Evolutionary conservation across 2,329 filamentous ascomycete species (phyloP).

Genomic region (Camillea tinctor): DNA sequence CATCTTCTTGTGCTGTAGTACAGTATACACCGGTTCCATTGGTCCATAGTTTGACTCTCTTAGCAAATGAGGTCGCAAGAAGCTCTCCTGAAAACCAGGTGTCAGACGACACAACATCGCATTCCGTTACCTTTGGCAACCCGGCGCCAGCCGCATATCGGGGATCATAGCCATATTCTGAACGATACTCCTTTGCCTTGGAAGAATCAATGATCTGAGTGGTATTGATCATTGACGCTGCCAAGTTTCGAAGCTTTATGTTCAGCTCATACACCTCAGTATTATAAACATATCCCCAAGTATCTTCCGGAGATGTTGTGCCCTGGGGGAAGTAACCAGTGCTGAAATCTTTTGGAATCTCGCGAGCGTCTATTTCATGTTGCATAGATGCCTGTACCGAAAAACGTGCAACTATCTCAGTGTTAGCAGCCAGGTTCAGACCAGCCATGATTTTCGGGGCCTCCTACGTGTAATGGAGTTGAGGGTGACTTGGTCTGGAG

Average conservation of each 20-base stretch:
- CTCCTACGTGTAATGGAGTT: conserved; percentile 55
- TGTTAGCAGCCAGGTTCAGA: not conserved
- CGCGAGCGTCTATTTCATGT: conserved; percentile 71
- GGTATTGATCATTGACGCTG: conserved; percentile 48
- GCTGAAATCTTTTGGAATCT: conserved; percentile 62
- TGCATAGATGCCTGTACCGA: conserved; percentile 73
- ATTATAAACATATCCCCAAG: conserved; percentile 61
- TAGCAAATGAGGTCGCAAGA: conserved; percentile 44
- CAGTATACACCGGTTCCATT: conserved; percentile 68
- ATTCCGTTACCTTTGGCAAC: conserved; percentile 57
- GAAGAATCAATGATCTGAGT: conserved; percentile 53
- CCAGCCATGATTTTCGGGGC: not conserved
- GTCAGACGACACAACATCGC: conserved; percentile 68
- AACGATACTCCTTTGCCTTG: conserved; percentile 52
- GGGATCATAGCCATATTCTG: conserved; percentile 43
- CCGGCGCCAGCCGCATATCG: conserved; percentile 41
- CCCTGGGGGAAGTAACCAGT: conserved; percentile 71
- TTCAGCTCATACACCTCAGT: conserved; percentile 71
- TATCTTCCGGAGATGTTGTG: conserved; percentile 50
- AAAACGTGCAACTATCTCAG: conserved; percentile 53
- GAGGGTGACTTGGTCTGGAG: conserved; percentile 64
- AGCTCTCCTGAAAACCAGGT: conserved; percentile 67
- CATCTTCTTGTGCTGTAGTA: conserved; percentile 72
- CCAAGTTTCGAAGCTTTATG: conserved; percentile 52
- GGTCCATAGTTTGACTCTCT: conserved; percentile 46